Evolutionary conservation across 495 filamentous ascomycete species (phyloP).

Genomic region (Oidiodendron maius): DNA sequence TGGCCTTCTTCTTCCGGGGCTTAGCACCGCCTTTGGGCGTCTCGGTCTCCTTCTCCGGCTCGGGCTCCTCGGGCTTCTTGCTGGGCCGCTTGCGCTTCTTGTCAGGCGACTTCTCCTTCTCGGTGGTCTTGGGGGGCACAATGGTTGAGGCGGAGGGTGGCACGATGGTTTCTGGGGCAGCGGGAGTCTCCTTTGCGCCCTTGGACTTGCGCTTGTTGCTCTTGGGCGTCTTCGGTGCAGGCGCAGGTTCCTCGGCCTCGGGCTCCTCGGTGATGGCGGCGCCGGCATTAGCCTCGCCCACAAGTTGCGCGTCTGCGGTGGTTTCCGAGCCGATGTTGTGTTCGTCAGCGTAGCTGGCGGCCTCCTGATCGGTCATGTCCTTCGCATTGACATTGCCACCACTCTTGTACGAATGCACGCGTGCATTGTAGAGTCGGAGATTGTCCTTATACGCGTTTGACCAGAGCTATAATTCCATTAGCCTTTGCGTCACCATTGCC

Average conservation of each 20-base stretch:
- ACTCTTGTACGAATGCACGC: slow-evolving; percentile 67
- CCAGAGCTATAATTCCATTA: slow-evolving; percentile 50
- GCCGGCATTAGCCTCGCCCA: slow-evolving; percentile 38
- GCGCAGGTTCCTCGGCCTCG: slow-evolving; percentile 52
- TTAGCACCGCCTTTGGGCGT: slow-evolving; percentile 35
- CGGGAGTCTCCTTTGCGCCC: slow-evolving; percentile 29
- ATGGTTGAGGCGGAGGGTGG: slow-evolving; percentile 22
- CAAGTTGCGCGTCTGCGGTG: slow-evolving; percentile 17
- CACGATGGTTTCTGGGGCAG: slow-evolving; percentile 27
- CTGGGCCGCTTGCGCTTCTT: slow-evolving; percentile 34
- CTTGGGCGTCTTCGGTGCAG: slow-evolving; percentile 37
- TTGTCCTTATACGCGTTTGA: slow-evolving; percentile 71
- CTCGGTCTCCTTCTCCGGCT: slow-evolving; percentile 32
- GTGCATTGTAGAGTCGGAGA: slow-evolving; percentile 64
- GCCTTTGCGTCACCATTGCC: no score
- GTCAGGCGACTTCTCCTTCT: slow-evolving; percentile 31
- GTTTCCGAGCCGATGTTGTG: slow-evolving; percentile 31
- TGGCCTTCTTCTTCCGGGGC: slow-evolving; percentile 23
- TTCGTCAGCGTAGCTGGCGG: slow-evolving; percentile 49
- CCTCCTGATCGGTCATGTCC: slow-evolving; percentile 54
- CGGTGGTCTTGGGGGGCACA: slow-evolving; percentile 20
- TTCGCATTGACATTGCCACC: slow-evolving; percentile 53
- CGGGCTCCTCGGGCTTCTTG: slow-evolving; percentile 37
- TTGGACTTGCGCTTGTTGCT: slow-evolving; percentile 38
- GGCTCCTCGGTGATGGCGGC: slow-evolving; percentile 51